Conservation (phyloP, 2,329 filamentous ascomycete genomes). For the Paecilomyces dactylethromorphus region DNA sequence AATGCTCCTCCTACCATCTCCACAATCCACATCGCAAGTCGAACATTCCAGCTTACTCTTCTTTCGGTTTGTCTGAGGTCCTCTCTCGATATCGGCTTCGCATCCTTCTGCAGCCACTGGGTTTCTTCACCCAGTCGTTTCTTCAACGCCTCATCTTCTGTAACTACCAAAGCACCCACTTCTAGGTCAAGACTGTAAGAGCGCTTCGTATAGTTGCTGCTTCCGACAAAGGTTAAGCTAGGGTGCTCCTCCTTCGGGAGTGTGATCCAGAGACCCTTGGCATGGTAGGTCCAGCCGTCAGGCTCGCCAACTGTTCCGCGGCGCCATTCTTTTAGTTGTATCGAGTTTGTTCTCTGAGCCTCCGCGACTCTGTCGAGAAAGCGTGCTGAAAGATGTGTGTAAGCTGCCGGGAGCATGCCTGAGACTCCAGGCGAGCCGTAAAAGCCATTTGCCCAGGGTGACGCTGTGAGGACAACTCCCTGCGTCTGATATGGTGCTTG, state of each 20-base stretch:
- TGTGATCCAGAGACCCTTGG: conserved; percentile 90
- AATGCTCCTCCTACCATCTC: conserved; percentile 79
- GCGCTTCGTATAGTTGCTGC: conserved; percentile 91
- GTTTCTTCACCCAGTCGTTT: conserved; percentile 71
- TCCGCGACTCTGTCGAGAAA: conserved; percentile 63
- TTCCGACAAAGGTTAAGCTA: conserved; percentile 76
- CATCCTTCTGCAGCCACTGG: conserved; percentile 69
- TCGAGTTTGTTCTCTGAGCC: conserved; percentile 50
- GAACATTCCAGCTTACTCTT: conserved; percentile 76
- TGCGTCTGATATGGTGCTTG: conserved; percentile 31
- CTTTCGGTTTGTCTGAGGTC: conserved; percentile 78
- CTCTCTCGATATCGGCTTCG: conserved; percentile 60
- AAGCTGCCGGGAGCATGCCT: conserved; percentile 83
- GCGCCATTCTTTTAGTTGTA: conserved; percentile 81
- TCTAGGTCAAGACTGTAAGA: conserved; percentile 92
- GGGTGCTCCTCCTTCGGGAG: conserved; percentile 55
- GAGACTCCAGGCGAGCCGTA: conserved; percentile 83
- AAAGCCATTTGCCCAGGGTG: conserved; percentile 91
- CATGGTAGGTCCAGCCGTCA: conserved; percentile 94
- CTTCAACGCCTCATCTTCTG: conserved; percentile 66
- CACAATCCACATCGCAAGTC: conserved; percentile 91
- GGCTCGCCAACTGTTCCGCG: conserved; percentile 72
- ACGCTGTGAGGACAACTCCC: conserved; percentile 85
- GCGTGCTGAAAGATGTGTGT: conserved; percentile 76
- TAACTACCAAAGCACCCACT: conserved; percentile 79